phyloP scores from a whole-genome alignment of 2,329 filamentous ascomycete species.

The Fusarium sp. region DNA sequence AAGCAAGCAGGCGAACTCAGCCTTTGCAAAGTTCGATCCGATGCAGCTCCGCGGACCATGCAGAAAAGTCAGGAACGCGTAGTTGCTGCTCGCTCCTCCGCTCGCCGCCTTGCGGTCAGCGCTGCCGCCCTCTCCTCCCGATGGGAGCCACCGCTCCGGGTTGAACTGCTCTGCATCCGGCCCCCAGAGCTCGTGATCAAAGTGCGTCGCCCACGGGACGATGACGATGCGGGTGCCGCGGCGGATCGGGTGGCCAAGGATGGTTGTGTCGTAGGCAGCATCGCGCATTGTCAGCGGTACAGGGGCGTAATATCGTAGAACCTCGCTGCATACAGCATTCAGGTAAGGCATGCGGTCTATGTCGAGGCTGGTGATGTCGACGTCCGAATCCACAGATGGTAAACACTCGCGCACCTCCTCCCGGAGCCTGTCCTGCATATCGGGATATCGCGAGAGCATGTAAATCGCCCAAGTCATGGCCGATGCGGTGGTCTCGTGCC shows the following conservation, averaged over 20 bases:
- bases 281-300: conserved; percentile 76
- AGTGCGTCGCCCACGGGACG: conserved; percentile 73
- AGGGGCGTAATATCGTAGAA: conserved; percentile 76
- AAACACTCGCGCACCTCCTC: conserved; percentile 71
- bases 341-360: conserved; percentile 82
- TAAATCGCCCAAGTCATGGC: conserved; percentile 81
- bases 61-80: conserved; percentile 81
- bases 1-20: conserved; percentile 85
- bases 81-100: conserved; percentile 80
- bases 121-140: conserved; percentile 48
- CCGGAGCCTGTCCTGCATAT: conserved; percentile 72
- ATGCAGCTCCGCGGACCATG: conserved; percentile 90
- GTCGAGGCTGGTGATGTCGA: conserved; percentile 54
- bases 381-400: conserved; percentile 55
- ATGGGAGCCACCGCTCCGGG: conserved; percentile 77
- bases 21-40: conserved; percentile 79
- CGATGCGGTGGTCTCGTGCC: conserved; percentile 81
- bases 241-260: conserved; percentile 72
- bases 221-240: conserved; percentile 76
- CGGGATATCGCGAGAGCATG: conserved; percentile 70
- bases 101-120: conserved; percentile 60
- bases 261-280: conserved; percentile 69
- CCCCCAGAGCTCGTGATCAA: conserved; percentile 76
- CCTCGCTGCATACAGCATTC: conserved; percentile 80
- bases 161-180: conserved; percentile 77